Evolutionary conservation across 2,329 filamentous ascomycete genomes (phyloP).

Genomic region (Coniella vitis): DNA sequence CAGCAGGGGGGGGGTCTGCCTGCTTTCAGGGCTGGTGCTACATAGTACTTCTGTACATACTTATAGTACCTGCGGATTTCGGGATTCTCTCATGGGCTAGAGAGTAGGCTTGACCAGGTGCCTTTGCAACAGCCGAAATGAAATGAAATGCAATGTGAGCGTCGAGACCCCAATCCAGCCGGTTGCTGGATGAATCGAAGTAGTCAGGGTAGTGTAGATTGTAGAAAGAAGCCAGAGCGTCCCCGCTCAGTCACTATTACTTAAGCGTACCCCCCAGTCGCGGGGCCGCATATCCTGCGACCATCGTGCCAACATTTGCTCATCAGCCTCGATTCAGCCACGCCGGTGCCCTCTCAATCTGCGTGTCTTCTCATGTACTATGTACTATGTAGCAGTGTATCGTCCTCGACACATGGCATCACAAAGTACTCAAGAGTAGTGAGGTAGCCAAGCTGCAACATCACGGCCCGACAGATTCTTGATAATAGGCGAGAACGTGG

Average conservation of each 20-base stretch:
- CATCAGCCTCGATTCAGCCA: slow-evolving; percentile 10
- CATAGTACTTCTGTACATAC: no score
- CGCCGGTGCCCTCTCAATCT: background rate
- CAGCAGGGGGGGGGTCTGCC: background rate
- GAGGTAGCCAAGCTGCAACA: no score
- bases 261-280: background rate
- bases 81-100: background rate
- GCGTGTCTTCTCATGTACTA: background rate
- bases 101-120: no score
- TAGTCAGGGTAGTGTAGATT: no score
- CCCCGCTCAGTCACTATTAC: slow-evolving; percentile 2
- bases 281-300: slow-evolving; percentile 1
- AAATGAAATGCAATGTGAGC: no score
- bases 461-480: no score
- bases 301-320: slow-evolving; percentile 1
- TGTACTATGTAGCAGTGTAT: background rate
- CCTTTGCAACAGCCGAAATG: no score
- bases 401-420: no score
- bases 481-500: background rate
- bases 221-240: no score
- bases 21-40: background rate
- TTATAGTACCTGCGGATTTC: background rate
- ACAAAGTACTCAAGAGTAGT: no score
- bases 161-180: no score
- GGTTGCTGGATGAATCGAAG: no score